Percentiles rank a stretch among this genome's conserved stretches.
These are phyloP conservation scores for Haplosporangium gracile DNA, from an alignment of 192 early-diverging fungal species.

Conservation along the genomic window DNA sequence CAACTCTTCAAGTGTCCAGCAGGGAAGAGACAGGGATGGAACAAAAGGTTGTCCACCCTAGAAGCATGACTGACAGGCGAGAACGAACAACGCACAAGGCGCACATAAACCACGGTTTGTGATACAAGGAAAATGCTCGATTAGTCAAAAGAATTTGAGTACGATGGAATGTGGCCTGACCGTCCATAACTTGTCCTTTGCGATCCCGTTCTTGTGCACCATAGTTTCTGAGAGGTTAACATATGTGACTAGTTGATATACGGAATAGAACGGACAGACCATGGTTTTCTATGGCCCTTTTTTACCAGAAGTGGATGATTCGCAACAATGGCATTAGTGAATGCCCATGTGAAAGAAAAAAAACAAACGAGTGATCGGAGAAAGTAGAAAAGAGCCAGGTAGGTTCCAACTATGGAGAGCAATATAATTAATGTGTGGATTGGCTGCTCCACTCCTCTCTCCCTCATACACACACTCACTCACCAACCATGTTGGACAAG, in stretches of 20 bases:
- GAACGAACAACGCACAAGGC: background rate
- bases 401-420: background rate
- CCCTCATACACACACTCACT: background rate
- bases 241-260: background rate
- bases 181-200: background rate
- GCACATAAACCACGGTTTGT: background rate
- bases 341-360: slow-evolving; percentile 8
- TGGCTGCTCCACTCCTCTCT: background rate
- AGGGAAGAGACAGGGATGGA: background rate
- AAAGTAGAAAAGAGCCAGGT: slow-evolving; percentile 5
- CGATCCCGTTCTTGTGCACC: background rate
- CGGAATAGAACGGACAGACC: slow-evolving; percentile 1
- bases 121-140: background rate
- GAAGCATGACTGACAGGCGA: background rate
- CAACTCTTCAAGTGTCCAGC: background rate
- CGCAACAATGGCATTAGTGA: background rate
- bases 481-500: background rate
- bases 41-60: background rate
- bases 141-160: slow-evolving; percentile 4
- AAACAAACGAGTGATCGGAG: slow-evolving; percentile 3
- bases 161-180: background rate
- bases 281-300: background rate
- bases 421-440: background rate
- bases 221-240: background rate
- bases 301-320: background rate